Conservation (phyloP, 441 rosid species). For the Brassica balearica region DNA sequence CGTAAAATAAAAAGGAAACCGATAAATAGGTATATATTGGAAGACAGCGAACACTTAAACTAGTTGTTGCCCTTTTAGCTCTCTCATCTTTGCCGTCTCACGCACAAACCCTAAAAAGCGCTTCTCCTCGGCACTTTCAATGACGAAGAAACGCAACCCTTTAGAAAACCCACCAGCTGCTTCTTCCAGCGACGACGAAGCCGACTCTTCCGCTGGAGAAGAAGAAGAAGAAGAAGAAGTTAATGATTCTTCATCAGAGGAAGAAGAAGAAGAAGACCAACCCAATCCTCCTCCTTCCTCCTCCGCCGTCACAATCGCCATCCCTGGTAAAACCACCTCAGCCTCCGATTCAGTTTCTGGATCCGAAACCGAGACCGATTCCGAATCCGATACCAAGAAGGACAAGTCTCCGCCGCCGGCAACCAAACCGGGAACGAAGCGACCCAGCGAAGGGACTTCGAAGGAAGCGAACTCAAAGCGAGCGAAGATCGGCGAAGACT, state of each 20-base stretch:
- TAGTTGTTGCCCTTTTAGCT: too few species aligned
- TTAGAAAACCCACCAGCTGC: constrained; percentile 52
- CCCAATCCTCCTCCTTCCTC: constrained; percentile 3
- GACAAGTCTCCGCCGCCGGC: constrained; percentile 25
- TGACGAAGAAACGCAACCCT: constrained; percentile 40
- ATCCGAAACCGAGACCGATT: constrained; percentile 46
- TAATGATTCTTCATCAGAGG: constrained; percentile 35
- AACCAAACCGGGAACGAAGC: constrained; percentile 31
- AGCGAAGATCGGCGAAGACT: background rate
- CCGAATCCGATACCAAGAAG: constrained; percentile 41
- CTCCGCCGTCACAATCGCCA: background rate
- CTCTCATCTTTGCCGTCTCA: constrained; percentile 1
- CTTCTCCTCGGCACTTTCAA: background rate
- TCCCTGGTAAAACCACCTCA: constrained; percentile 9
- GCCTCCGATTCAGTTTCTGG: constrained; percentile 33
- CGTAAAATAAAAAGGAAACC: too few species aligned
- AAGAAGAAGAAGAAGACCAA: constrained; percentile 13
- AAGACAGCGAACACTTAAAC: too few species aligned
- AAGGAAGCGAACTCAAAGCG: constrained; percentile 32
- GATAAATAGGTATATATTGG: too few species aligned
- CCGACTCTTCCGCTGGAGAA: constrained; percentile 40
- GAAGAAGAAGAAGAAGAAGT: constrained; percentile 37
- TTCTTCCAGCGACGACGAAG: constrained; percentile 49
- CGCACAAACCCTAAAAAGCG: constrained; percentile 15
- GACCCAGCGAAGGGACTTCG: constrained; percentile 35